These are phyloP conservation scores for Pythium grandisporangium DNA, from an alignment of 352 stramenopile species.

Conservation along the genomic window DNA sequence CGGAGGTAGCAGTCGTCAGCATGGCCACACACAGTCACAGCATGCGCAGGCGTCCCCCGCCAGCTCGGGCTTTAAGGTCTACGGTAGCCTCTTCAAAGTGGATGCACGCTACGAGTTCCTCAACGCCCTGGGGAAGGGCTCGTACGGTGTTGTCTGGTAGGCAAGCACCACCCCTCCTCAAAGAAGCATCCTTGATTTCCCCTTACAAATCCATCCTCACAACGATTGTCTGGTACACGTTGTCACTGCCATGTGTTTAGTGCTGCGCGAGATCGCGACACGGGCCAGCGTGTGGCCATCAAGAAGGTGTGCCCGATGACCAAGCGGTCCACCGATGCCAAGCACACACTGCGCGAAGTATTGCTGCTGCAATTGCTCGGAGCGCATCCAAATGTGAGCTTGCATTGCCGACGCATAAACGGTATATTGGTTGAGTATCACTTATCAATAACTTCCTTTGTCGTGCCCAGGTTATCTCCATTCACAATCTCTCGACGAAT, in stretches of 20 bases:
- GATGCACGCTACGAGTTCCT: constrained; percentile 81
- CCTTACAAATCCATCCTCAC: neutral
- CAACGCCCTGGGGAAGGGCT: constrained; percentile 86
- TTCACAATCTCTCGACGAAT: constrained; percentile 80
- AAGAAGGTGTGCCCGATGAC: constrained; percentile 89
- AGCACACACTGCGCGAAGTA: constrained; percentile 86
- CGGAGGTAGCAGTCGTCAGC: too few relatives aligned
- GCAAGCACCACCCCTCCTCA: too few relatives aligned
- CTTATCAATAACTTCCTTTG: too few relatives aligned
- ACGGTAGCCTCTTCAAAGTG: constrained; percentile 75
- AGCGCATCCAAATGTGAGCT: constrained; percentile 73
- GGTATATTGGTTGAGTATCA: constrained; percentile 1
- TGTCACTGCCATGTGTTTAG: constrained; percentile 15
- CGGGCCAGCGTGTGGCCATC: constrained; percentile 79
- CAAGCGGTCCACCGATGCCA: constrained; percentile 68
- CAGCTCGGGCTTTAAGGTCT: constrained; percentile 78
- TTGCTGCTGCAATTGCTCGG: constrained; percentile 80
- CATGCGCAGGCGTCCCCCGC: too few relatives aligned
- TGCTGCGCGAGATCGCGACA: constrained; percentile 66
- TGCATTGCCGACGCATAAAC: neutral
- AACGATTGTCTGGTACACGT: neutral
- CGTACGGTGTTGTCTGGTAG: constrained; percentile 87
- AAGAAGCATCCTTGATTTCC: too few relatives aligned
- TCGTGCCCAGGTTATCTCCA: constrained; percentile 83
- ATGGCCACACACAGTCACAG: too few relatives aligned